Base-by-base conservation (phyloP, 192 early-diverging fungal genomes). In the Mortierella claussenii region DNA sequence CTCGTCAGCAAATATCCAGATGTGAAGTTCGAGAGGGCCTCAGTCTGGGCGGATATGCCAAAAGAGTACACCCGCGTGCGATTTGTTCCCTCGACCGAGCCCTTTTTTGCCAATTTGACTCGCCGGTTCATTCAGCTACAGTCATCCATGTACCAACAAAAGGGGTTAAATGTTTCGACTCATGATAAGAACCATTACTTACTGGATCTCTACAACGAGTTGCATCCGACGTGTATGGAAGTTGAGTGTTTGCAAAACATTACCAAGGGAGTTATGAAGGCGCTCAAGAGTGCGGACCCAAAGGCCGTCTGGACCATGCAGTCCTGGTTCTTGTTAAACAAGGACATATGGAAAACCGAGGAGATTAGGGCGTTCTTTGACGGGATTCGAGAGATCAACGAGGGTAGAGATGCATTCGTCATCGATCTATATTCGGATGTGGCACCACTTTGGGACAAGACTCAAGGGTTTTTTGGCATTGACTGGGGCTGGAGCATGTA, bases 401-500 rank as follows among this genome's bases (percentile, higher is more conserved):
- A 57, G 2, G 73, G 73, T 0, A 43, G 31, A 20, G 73, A 76
- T 46, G 73, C 73, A 9, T 76, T 76, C 56, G 65, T 76, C 8
- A 62, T 76, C 2, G 73, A 76, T 20, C 64, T 76, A 21, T 76
- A 67, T 32, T 43, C 73, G 28, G 73, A 76, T 42, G 64, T 76
- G 20, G 28, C 30, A 8, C 73, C 73, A 0, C 57, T 67, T 7
- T 76, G 73, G 73, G 47, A 47, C 12, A 15, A 26, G 0, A 76
- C 63, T 11, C 34, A 76, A 17, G 73, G 64, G 12, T 76, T 67
- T 43, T 76, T 67, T 62, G 73, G 73, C 24, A 76, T 76, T 21
- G 65, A 62, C 18, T 76, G 73, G 73, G 73, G 73, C 9, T 76
- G 73, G 73, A 76, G 73, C 59, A 76, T 76, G 73, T 76, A 75